These are phyloP conservation scores for Curvularia sp. DNA, from an alignment of 2,329 filamentous ascomycete species.

Conservation along the genomic window DNA sequence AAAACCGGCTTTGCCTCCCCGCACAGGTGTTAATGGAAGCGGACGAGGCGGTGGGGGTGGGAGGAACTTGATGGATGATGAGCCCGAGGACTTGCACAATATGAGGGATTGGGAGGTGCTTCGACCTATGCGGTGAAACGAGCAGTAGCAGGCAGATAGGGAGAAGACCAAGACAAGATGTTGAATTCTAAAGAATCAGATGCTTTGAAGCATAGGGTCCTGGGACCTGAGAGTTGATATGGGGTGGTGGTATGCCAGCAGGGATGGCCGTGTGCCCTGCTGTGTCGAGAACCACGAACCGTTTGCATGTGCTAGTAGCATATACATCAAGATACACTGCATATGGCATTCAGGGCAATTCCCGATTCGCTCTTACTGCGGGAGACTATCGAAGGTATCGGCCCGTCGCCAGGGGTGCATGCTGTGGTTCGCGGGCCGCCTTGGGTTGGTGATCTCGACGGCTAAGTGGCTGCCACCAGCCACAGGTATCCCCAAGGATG, in stretches of 20 bases:
- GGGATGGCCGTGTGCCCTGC: neutral
- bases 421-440: constrained; percentile 13
- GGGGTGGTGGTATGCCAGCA: neutral
- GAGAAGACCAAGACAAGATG: neutral
- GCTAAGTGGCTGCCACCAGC: constrained; percentile 10
- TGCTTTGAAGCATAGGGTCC: neutral
- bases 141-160: neutral
- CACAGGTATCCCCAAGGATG: neutral
- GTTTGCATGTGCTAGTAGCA: neutral
- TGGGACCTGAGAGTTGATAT: neutral
- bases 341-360: neutral
- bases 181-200: neutral
- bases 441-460: constrained; percentile 3
- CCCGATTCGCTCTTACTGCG: neutral
- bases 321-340: neutral
- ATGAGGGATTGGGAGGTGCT: constrained; percentile 52
- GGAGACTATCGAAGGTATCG: constrained; percentile 4
- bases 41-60: constrained; percentile 22
- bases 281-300: neutral
- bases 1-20: constrained; percentile 43
- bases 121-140: constrained; percentile 29
- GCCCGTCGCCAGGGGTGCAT: constrained; percentile 16
- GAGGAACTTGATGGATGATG: constrained; percentile 48
- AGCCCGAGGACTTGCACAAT: constrained; percentile 41
- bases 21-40: constrained; percentile 41